A percentile compares a stretch with the other conserved stretches of the same genome.
These are phyloP conservation scores for Clavispora phyllophila DNA, from an alignment of 805 yeast genomes.

Conservation along the genomic window DNA sequence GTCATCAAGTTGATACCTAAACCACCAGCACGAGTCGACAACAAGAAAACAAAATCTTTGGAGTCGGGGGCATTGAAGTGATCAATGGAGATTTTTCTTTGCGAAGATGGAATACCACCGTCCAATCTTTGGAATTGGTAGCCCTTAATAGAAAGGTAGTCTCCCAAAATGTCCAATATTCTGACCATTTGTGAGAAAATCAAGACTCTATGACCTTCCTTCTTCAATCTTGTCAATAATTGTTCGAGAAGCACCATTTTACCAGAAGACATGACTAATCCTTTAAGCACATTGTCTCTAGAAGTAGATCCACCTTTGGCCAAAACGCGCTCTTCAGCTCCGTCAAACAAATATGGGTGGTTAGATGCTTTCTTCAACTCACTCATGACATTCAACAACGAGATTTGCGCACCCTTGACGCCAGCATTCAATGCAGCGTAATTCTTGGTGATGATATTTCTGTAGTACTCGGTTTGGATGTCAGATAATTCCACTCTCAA, in stretches of 20 bases:
- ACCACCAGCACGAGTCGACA: conserved; percentile 98
- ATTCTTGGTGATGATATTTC: conserved; percentile 87
- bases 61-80: conserved; percentile 94
- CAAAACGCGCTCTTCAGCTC: conserved; percentile 80
- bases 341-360: conserved; percentile 93
- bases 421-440: conserved; percentile 90
- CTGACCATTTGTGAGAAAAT: conserved; percentile 97
- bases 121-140: conserved; percentile 87
- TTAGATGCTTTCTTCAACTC: conserved; percentile 96
- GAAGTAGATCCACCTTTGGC: conserved; percentile 57
- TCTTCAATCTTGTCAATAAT: conserved; percentile 71
- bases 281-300: conserved; percentile 79
- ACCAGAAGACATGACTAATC: conserved; percentile 95
- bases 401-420: conserved; percentile 65
- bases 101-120: conserved; percentile 94
- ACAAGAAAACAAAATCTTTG: conserved; percentile 81
- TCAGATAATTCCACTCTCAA: conserved; percentile 93
- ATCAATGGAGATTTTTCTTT: conserved; percentile 90
- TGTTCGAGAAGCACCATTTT: conserved; percentile 96
- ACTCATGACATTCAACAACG: conserved; percentile 86
- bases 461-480: conserved; percentile 90
- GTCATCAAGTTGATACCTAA: conserved; percentile 98
- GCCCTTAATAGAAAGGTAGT: conserved; percentile 83
- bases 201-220: conserved; percentile 94
- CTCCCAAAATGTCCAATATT: conserved; percentile 92